Conservation (phyloP, 345 rosid species). For the Euphorbia peplus region DNA sequence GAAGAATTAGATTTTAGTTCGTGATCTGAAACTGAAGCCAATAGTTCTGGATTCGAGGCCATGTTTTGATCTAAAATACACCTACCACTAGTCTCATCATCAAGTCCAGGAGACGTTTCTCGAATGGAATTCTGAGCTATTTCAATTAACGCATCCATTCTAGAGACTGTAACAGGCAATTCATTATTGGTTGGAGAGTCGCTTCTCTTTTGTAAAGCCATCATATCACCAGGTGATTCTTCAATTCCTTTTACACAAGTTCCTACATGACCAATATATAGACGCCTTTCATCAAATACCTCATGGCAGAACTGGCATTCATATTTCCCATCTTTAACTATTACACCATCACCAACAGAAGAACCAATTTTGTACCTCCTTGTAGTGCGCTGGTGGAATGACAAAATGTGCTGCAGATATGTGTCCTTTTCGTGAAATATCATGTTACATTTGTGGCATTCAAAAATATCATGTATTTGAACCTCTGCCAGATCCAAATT, state of each 20-base stretch:
- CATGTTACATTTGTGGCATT: constrained; percentile 65
- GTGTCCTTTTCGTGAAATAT: constrained; percentile 59
- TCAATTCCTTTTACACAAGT: constrained; percentile 60
- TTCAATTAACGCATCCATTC: constrained; percentile 80
- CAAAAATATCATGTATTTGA: constrained; percentile 55
- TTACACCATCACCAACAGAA: constrained; percentile 75
- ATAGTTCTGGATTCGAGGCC: constrained; percentile 29
- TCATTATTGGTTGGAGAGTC: constrained; percentile 38
- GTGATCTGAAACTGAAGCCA: constrained; percentile 29
- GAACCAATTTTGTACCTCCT: constrained; percentile 63
- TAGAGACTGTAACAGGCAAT: constrained; percentile 48
- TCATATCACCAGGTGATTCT: constrained; percentile 41
- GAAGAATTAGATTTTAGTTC: constrained; percentile 42
- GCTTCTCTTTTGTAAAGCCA: constrained; percentile 29
- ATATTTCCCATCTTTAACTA: constrained; percentile 66
- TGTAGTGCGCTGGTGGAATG: constrained; percentile 62
- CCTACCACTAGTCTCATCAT: constrained; percentile 28
- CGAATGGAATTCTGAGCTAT: constrained; percentile 74
- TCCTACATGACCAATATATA: constrained; percentile 71
- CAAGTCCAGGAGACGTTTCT: constrained; percentile 36
- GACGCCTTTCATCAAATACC: constrained; percentile 64
- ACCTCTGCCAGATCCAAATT: constrained; percentile 60
- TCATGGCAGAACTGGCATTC: constrained; percentile 84
- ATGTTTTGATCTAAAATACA: constrained; percentile 22
- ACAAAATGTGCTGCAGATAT: constrained; percentile 67